Conservation (phyloP, 1,284 basidiomycete species). For the Cryptococcus maquisensis region DNA sequence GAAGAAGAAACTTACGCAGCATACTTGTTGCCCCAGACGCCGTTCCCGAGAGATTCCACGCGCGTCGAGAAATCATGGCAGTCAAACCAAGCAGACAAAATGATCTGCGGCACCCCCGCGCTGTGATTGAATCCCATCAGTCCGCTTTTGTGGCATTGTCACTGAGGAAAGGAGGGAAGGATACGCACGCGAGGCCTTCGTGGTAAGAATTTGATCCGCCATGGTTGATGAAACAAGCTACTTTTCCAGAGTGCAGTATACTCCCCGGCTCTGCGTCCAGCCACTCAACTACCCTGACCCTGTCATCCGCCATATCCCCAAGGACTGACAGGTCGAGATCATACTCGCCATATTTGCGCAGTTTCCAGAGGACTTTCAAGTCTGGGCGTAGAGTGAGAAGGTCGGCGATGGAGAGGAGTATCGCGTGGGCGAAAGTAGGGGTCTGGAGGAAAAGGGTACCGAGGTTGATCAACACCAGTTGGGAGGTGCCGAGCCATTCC, state of each 20-base stretch:
- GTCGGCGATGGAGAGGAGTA: constrained; percentile 7
- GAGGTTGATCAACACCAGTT: constrained; percentile 15
- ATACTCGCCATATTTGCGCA: constrained; percentile 7
- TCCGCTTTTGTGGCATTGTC: no score
- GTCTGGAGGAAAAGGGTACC: constrained; percentile 13
- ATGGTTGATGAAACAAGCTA: constrained; percentile 21
- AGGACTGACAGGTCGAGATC: not conserved
- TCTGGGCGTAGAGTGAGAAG: constrained; percentile 16
- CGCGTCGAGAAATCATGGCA: constrained; percentile 22
- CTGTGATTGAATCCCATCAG: no score
- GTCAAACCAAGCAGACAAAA: constrained; percentile 26
- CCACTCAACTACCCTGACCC: constrained; percentile 22
- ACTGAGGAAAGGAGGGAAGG: not conserved
- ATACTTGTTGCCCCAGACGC: constrained; percentile 22
- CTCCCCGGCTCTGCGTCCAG: constrained; percentile 16
- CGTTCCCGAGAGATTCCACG: constrained; percentile 16
- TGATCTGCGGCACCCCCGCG: constrained; percentile 20
- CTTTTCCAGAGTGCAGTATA: constrained; percentile 18
- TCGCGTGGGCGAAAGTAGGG: constrained; percentile 3
- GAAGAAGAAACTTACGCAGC: constrained; percentile 13
- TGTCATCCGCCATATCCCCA: constrained; percentile 1
- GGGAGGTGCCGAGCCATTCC: not conserved
- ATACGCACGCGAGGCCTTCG: constrained; percentile 25
- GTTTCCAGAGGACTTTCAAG: constrained; percentile 20
- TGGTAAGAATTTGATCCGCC: constrained; percentile 33